Conservation (phyloP, 2,329 filamentous ascomycete species). For the Chrysoporthe deuterocubensis region DNA sequence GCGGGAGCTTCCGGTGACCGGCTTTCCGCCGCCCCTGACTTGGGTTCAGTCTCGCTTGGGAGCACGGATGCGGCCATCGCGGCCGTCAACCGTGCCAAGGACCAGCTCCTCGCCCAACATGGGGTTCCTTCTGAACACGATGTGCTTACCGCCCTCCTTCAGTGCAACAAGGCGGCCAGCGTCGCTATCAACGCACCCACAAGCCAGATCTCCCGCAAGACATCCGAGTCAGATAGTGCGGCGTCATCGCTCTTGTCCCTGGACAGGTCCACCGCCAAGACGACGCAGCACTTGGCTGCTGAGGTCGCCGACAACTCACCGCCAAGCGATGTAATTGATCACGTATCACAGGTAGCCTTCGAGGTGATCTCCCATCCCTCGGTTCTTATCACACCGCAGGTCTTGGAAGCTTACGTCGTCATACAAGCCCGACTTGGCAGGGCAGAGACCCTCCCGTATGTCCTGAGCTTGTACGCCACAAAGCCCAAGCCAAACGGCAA, state of each 20-base stretch:
- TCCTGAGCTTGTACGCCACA: slow-evolving; percentile 80
- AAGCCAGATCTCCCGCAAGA: slow-evolving; percentile 45
- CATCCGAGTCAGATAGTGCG: slow-evolving; percentile 48
- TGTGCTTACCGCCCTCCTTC: slow-evolving; percentile 48
- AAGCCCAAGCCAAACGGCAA: slow-evolving; percentile 74
- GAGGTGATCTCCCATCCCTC: slow-evolving; percentile 72
- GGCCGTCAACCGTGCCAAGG: slow-evolving; percentile 47
- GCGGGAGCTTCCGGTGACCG: slow-evolving; percentile 8
- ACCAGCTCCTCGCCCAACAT: slow-evolving; percentile 48
- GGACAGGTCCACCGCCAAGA: slow-evolving; percentile 31
- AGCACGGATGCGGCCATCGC: slow-evolving; percentile 37
- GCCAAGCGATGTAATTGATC: slow-evolving; percentile 51
- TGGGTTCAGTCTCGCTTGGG: neutral
- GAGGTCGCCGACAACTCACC: slow-evolving; percentile 30
- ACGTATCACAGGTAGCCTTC: slow-evolving; percentile 66
- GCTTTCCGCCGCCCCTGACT: neutral
- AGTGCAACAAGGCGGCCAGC: slow-evolving; percentile 50
- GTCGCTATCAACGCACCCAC: slow-evolving; percentile 39
- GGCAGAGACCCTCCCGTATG: slow-evolving; percentile 76
- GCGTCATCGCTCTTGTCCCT: slow-evolving; percentile 59
- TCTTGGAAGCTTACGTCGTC: slow-evolving; percentile 75
- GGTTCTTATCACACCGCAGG: slow-evolving; percentile 76
- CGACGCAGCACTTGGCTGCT: slow-evolving; percentile 18
- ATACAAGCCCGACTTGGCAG: slow-evolving; percentile 75
- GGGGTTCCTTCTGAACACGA: slow-evolving; percentile 50